Evolutionary conservation across 2,329 filamentous ascomycete genomes (phyloP).

Genomic region (Penicillium sp.): DNA sequence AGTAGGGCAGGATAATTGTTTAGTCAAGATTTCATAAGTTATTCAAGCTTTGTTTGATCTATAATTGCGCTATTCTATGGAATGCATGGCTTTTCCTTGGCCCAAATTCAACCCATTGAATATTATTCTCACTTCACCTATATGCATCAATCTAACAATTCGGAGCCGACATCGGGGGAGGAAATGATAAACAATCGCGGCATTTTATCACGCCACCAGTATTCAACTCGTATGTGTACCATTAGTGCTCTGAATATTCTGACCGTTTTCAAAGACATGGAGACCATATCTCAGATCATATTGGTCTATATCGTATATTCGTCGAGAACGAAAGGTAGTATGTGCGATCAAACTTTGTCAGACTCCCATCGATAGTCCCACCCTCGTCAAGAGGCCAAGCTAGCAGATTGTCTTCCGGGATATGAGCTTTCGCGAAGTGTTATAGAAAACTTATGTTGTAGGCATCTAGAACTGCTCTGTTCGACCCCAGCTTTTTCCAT

Average conservation of each 20-base stretch:
- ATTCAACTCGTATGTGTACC: neutral
- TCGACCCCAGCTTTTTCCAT: neutral
- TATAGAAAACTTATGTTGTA: constrained; percentile 29
- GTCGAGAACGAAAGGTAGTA: constrained; percentile 60
- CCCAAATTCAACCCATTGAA: neutral
- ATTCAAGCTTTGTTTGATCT: neutral
- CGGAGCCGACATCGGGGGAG: constrained; percentile 7
- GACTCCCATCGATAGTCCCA: constrained; percentile 59
- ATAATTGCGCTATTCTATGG: neutral
- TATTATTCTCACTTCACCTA: neutral
- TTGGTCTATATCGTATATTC: constrained; percentile 25
- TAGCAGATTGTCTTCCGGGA: constrained; percentile 45
- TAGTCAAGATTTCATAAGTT: neutral
- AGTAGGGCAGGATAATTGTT: neutral
- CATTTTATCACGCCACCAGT: constrained; percentile 14
- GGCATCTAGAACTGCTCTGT: neutral
- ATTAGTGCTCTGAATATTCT: constrained; percentile 19
- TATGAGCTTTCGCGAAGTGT: constrained; percentile 52
- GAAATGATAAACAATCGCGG: neutral
- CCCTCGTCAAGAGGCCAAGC: constrained; percentile 53
- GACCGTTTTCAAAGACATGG: constrained; percentile 28
- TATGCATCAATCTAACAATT: neutral
- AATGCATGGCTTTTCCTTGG: neutral
- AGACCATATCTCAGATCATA: constrained; percentile 57
- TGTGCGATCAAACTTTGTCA: constrained; percentile 47